Conservation (phyloP, 768 basidiomycete genomes). For the Leucogyrophana mollusca region DNA sequence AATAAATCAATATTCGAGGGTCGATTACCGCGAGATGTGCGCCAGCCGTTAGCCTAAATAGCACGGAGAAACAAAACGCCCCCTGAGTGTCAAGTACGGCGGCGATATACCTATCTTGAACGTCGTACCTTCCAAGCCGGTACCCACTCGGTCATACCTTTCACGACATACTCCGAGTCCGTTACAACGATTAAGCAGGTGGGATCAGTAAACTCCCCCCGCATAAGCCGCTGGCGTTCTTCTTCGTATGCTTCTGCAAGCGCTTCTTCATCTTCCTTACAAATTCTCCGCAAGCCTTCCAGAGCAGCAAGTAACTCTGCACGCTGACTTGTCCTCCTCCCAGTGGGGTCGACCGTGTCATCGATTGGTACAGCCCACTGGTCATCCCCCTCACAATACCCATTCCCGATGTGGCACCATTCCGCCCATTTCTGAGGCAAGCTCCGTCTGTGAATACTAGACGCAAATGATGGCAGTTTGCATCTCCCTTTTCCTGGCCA, state of each 20-base stretch:
- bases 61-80: neutral
- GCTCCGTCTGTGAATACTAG: constrained; percentile 34
- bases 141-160: constrained; percentile 33
- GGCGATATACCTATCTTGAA: neutral
- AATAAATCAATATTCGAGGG: constrained; percentile 29
- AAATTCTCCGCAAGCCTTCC: constrained; percentile 12
- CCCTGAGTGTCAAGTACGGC: no score
- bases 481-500: no score
- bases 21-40: constrained; percentile 9
- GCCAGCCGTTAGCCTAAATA: constrained; percentile 19
- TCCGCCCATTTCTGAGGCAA: constrained; percentile 27
- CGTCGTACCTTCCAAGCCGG: constrained; percentile 27
- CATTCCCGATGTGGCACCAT: constrained; percentile 23
- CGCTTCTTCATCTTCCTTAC: neutral
- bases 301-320: constrained; percentile 30
- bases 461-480: constrained; percentile 15
- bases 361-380: constrained; percentile 20
- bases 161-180: constrained; percentile 34
- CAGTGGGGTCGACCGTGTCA: constrained; percentile 16
- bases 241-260: neutral
- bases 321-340: constrained; percentile 27
- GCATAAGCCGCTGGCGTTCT: no score
- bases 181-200: constrained; percentile 20
- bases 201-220: no score
- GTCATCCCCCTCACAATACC: constrained; percentile 4